These are phyloP conservation scores for Spergularia azorica DNA, from an alignment of 179 eudicot species.

Conservation along the genomic window DNA sequence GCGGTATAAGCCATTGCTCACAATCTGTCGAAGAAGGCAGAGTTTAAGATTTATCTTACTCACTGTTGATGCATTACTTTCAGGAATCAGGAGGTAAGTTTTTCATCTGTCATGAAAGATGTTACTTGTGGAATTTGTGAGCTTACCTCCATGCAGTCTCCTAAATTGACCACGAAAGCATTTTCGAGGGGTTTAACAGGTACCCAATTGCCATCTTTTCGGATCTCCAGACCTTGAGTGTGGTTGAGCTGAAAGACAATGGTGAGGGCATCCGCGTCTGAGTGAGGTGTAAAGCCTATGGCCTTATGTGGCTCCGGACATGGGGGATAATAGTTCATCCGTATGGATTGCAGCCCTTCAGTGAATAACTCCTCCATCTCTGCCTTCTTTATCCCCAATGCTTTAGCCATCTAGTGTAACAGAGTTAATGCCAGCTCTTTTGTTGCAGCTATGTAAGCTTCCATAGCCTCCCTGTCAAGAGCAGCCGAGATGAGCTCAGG, in stretches of 20 bases:
- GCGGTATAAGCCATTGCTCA: slow-evolving; percentile 60
- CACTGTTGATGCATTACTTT: background rate
- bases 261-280: slow-evolving; percentile 61
- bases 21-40: slow-evolving; percentile 33
- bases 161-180: slow-evolving; percentile 56
- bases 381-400: slow-evolving; percentile 38
- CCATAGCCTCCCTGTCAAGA: slow-evolving; percentile 35
- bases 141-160: slow-evolving; percentile 58
- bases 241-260: slow-evolving; percentile 61
- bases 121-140: background rate
- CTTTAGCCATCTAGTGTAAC: slow-evolving; percentile 39
- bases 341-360: slow-evolving; percentile 55
- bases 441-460: slow-evolving; percentile 39
- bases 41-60: background rate
- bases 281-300: slow-evolving; percentile 62
- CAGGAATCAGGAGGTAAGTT: no score
- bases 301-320: slow-evolving; percentile 59
- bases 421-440: slow-evolving; percentile 41
- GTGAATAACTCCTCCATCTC: slow-evolving; percentile 48
- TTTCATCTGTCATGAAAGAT: background rate
- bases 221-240: slow-evolving; percentile 46
- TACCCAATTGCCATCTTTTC: slow-evolving; percentile 55
- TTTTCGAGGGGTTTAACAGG: slow-evolving; percentile 41
- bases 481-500: background rate
- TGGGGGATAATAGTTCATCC: slow-evolving; percentile 72